phyloP scores from a whole-genome alignment of 345 rosid species.

The Ceriops tagal region DNA sequence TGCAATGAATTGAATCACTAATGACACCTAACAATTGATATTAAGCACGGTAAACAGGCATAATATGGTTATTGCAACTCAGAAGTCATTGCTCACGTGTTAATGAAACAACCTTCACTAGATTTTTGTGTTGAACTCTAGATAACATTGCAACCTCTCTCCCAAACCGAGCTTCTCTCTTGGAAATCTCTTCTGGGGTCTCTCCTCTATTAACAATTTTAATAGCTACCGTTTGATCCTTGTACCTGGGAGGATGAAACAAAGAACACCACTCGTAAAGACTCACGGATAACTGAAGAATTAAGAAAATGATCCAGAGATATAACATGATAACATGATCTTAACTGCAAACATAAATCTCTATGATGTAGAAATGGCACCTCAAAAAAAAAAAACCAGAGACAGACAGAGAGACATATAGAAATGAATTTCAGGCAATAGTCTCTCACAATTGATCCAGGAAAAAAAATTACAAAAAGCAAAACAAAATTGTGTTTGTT shows the following conservation, averaged over 20 bases:
- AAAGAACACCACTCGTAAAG: neutral
- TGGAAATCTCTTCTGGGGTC: constrained; percentile 75
- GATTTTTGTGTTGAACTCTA: constrained; percentile 84
- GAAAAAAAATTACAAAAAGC: neutral
- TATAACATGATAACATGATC: constrained; percentile 12
- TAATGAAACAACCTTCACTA: constrained; percentile 65
- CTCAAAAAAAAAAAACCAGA: no score
- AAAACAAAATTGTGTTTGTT: constrained; percentile 1
- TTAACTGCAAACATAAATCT: neutral
- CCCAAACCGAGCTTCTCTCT: constrained; percentile 65
- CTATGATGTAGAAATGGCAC: neutral
- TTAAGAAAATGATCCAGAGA: neutral
- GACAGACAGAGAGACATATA: neutral
- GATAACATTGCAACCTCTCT: constrained; percentile 92
- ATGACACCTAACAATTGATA: neutral
- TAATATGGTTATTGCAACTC: neutral
- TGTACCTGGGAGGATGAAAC: constrained; percentile 47
- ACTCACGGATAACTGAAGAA: constrained; percentile 8
- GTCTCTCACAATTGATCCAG: neutral
- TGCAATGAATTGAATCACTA: neutral
- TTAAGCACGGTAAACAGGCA: neutral
- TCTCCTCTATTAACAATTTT: constrained; percentile 78
- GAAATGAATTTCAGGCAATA: neutral
- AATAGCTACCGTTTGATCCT: constrained; percentile 77
- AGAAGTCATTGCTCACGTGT: neutral